phyloP scores from a whole-genome alignment of 176 grass and related monocot species.

The sorghum (Sorghum bicolor) region Sorghum_bicolor_NCBIv3 NC_012875.2:61112501-61113000 shows the following conservation, averaged over 20 bases:
- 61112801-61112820: not conserved
- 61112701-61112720: not conserved
- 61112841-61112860: not conserved
- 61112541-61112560: not conserved
- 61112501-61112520: not conserved
- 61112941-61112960: too few species aligned
- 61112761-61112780: not conserved
- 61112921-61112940: too few species aligned
- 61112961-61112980: too few species aligned
- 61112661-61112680: not conserved
- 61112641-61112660: not conserved
- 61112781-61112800: not conserved
- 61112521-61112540: not conserved
- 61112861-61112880: too few species aligned
- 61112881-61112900: too few species aligned
- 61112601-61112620: not conserved
- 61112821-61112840: not conserved
- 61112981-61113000: too few species aligned
- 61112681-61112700: not conserved
- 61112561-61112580: not conserved
- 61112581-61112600: not conserved
- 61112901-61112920: too few species aligned
- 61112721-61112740: not conserved
- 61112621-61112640: not conserved
- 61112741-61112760: not conserved